phyloP scores from a whole-genome alignment of 331 rosid genomes.

The Stylosanthes scabra region DNA sequence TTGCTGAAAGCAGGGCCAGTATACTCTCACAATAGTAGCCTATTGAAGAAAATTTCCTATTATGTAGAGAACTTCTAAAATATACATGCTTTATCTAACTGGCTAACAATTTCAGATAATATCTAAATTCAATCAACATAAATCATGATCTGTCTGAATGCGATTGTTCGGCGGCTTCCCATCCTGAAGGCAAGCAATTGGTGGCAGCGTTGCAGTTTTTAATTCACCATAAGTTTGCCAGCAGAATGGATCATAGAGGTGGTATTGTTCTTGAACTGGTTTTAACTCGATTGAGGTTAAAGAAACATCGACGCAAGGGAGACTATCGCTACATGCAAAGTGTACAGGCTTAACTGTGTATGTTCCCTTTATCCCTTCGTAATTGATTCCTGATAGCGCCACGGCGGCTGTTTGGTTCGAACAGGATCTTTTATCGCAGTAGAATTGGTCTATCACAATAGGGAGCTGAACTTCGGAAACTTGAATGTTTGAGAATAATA shows the following conservation, averaged over 20 bases:
- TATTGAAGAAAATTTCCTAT: conserved; percentile 47
- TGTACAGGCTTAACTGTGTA: conserved; percentile 94
- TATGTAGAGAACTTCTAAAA: conserved; percentile 32
- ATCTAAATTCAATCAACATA: conserved; percentile 63
- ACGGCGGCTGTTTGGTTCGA: conserved; percentile 82
- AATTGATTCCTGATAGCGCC: conserved; percentile 86
- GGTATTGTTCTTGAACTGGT: conserved; percentile 84
- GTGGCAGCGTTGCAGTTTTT: conserved; percentile 83
- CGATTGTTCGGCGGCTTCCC: conserved; percentile 87
- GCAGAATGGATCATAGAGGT: conserved; percentile 82
- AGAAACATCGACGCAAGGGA: conserved; percentile 86
- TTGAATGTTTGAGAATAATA: conserved; percentile 88
- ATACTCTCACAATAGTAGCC: conserved; percentile 41
- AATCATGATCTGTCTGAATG: conserved; percentile 70
- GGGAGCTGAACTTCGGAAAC: conserved; percentile 89
- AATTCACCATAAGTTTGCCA: conserved; percentile 94
- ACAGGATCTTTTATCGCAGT: conserved; percentile 87
- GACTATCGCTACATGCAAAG: conserved; percentile 94
- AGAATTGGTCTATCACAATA: conserved; percentile 93
- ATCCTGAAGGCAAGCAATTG: conserved; percentile 75
- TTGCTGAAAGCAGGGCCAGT: conserved; percentile 53
- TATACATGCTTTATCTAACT: conserved; percentile 47
- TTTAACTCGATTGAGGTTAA: conserved; percentile 68
- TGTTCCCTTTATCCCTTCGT: conserved; percentile 87
- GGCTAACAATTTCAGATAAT: conserved; percentile 43